phyloP scores from a whole-genome alignment of 2,329 filamentous ascomycete genomes.

The Cercospora sp. region DNA sequence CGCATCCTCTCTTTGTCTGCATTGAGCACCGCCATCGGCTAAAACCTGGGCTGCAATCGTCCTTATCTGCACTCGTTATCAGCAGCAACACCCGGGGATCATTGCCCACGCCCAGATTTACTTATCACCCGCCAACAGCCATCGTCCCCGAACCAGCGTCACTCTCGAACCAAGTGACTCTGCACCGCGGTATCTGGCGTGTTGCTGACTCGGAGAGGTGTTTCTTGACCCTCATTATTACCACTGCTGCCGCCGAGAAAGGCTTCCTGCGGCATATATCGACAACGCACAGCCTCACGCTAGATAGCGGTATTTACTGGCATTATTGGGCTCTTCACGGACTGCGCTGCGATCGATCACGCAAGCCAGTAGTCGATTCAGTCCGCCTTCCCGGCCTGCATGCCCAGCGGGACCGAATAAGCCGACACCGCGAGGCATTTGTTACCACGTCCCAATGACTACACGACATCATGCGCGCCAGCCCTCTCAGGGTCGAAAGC shows the following conservation, averaged over 20 bases:
- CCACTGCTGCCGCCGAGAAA: neutral
- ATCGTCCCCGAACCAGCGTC: neutral
- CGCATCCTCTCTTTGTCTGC: neutral
- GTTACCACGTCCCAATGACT: slow-evolving; percentile 27
- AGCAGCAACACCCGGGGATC: neutral
- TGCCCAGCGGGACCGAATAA: neutral
- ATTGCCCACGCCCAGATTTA: neutral
- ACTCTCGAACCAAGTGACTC: neutral
- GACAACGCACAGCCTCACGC: neutral
- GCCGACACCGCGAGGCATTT: neutral
- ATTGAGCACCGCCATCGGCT: neutral
- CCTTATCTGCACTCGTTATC: neutral
- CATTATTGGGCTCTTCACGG: neutral
- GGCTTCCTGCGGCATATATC: neutral
- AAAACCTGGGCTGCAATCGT: neutral
- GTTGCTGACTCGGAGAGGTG: neutral
- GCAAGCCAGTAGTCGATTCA: neutral
- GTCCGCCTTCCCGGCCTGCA: neutral
- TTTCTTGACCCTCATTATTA: neutral
- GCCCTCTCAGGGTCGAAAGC: slow-evolving; percentile 32
- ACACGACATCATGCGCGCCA: slow-evolving; percentile 32
- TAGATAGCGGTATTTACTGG: neutral
- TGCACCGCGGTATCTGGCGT: neutral
- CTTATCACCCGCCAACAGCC: neutral
- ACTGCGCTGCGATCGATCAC: neutral